Evolutionary conservation across 2,329 filamentous ascomycete genomes (phyloP).

Genomic region (Aureobasidium sp.): DNA sequence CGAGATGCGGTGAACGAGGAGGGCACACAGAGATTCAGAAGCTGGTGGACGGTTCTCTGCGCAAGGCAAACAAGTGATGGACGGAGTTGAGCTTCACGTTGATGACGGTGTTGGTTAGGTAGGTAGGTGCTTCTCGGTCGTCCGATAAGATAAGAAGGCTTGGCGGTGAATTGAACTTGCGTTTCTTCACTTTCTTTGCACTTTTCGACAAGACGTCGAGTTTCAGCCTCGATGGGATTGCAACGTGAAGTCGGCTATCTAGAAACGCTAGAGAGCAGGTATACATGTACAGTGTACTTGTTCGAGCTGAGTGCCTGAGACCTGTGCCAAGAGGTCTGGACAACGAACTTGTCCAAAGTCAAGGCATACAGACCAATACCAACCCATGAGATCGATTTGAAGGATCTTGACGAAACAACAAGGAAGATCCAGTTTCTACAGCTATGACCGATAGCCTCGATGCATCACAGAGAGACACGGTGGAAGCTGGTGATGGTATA

Average conservation of each 20-base stretch:
- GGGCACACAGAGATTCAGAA: background rate
- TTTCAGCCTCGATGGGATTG: no score
- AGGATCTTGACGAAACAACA: background rate
- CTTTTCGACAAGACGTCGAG: background rate
- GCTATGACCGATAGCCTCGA: no score
- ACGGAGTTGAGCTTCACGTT: background rate
- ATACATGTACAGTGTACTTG: background rate
- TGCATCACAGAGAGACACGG: background rate
- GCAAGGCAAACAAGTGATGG: background rate
- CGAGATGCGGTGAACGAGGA: background rate
- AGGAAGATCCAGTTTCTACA: no score
- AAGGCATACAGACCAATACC: no score
- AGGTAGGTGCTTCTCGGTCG: no score
- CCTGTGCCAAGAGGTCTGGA: background rate
- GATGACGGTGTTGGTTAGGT: background rate
- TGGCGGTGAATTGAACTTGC: background rate
- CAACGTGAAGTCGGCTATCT: no score
- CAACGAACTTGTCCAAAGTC: background rate
- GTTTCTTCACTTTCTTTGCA: background rate
- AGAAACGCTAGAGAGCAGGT: background rate
- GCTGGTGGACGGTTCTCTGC: background rate
- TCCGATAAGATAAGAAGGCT: background rate
- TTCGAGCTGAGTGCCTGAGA: background rate
- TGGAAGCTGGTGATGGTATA: background rate
- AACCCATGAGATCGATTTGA: background rate